Evolutionary conservation across 2,329 filamentous ascomycete genomes (phyloP), one percentile per base, ranked within the genome.

Genomic region (Phaeosphaeriaceae sp.): DNA sequence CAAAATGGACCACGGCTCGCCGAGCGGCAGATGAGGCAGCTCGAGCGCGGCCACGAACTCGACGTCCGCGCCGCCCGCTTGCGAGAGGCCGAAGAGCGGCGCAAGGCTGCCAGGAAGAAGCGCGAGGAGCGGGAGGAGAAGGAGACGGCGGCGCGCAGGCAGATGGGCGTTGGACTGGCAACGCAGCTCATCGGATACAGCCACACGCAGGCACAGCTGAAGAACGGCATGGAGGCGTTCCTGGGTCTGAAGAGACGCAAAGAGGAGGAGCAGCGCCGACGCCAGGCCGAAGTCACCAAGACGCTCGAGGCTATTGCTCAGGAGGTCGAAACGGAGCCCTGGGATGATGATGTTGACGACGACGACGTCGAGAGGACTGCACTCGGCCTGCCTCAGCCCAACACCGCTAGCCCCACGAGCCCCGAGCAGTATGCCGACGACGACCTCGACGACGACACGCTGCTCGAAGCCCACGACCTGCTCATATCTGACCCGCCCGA

Each of bases 171-270:
- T 2, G 72, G 77, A 2, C 48, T 76, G 20, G 77, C 77, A 7
- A 79, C 77, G 6, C 77, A 79, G 56, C 47, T 78, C 25, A 67
- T 72, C 50, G 77, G 77, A n/a, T 79, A 71, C 48, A 77, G 67
- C 48, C 74, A 73, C 31, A 76, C 73, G 0, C 77, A 79, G 60
- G 72, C 69, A 41, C 62, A 68, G 54, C 51, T 78, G 60, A 79
- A 79, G 61, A 70, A 54, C 25, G 74, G 72, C 20, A 78, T 79
- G 76, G 75, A 78, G 54, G 64, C 71, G 0, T 77, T 77, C 46
- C 21, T 77, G 33, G 73, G 74, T 0, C 52, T 73, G 13, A 66
- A 56, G 25, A 73, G 71, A 56, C 63, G 61, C 44, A 62, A 60
- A 17, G 67, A 68, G 5, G 60, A 69, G 1, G 69, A 71, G 9